These are phyloP conservation scores for Lachnellula arida DNA, from an alignment of 2,329 filamentous ascomycete species.

Conservation along the genomic window DNA sequence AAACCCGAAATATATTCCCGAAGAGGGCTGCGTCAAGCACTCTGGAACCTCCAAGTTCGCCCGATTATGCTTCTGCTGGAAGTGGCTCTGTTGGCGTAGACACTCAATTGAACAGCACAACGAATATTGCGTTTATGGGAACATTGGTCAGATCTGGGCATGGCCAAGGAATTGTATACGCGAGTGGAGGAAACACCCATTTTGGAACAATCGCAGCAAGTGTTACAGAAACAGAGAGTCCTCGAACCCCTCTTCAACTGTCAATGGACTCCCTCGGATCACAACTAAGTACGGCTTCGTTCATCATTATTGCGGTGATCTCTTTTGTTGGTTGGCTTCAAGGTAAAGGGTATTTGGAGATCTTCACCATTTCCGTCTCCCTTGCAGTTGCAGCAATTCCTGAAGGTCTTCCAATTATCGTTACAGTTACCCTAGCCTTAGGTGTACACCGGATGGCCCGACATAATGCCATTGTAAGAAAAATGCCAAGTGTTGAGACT, in stretches of 20 bases:
- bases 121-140: conserved; percentile 97
- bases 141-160: conserved; percentile 93
- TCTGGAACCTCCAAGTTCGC: conserved; percentile 43
- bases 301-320: conserved; percentile 89
- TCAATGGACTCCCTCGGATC: conserved; percentile 98
- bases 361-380: conserved; percentile 97
- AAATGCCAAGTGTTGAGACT: conserved; percentile 95
- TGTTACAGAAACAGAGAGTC: conserved; percentile 90
- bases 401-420: conserved; percentile 94
- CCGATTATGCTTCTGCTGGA: conserved; percentile 54
- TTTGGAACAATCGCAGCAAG: conserved; percentile 96
- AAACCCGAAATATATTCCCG: conserved; percentile 28
- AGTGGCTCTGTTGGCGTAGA: conserved; percentile 58
- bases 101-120: conserved; percentile 66
- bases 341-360: conserved; percentile 83
- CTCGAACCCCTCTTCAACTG: conserved; percentile 85
- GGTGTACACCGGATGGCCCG: conserved; percentile 96
- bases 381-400: conserved; percentile 94
- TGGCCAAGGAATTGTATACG: conserved; percentile 94
- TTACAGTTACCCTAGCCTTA: conserved; percentile 91
- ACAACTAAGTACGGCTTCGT: conserved; percentile 94
- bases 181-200: conserved; percentile 87
- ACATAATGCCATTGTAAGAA: conserved; percentile 89
- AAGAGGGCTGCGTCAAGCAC: conserved; percentile 28
- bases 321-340: conserved; percentile 86